Evolutionary conservation across 2,329 filamentous ascomycete genomes (phyloP).

Genomic region (Fusarium ambrosium): DNA sequence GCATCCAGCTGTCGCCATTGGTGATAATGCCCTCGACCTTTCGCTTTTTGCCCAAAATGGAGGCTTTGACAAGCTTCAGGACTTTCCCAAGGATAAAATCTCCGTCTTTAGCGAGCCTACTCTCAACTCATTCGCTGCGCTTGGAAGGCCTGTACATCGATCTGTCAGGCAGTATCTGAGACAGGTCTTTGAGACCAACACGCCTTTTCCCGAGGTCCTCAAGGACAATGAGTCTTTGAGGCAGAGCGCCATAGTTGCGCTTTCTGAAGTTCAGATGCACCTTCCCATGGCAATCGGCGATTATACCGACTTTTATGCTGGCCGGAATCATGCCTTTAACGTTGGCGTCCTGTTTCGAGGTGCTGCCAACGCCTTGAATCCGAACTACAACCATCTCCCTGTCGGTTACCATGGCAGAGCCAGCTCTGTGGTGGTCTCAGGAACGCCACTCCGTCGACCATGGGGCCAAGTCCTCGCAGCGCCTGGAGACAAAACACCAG

Average conservation of each 20-base stretch:
- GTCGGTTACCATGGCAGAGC: slow-evolving; percentile 86
- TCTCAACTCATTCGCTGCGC: slow-evolving; percentile 54
- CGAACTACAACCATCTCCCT: slow-evolving; percentile 85
- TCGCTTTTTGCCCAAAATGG: slow-evolving; percentile 65
- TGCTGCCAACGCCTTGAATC: slow-evolving; percentile 79
- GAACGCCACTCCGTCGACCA: slow-evolving; percentile 78
- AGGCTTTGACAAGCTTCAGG: slow-evolving; percentile 54
- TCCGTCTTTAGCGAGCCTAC: slow-evolving; percentile 47
- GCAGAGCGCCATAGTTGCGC: slow-evolving; percentile 47
- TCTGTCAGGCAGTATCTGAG: slow-evolving; percentile 78
- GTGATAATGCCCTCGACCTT: slow-evolving; percentile 78
- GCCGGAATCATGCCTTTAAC: slow-evolving; percentile 79
- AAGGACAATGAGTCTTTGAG: slow-evolving; percentile 51
- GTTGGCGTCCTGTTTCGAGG: slow-evolving; percentile 81
- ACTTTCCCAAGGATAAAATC: slow-evolving; percentile 42
- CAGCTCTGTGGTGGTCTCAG: slow-evolving; percentile 80
- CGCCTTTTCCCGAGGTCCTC: slow-evolving; percentile 54
- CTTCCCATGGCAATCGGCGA: slow-evolving; percentile 84
- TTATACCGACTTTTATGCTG: slow-evolving; percentile 88
- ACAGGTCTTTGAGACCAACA: slow-evolving; percentile 70
- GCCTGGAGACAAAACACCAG: neutral
- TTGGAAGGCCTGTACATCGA: slow-evolving; percentile 76
- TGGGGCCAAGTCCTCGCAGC: slow-evolving; percentile 76
- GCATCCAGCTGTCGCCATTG: slow-evolving; percentile 80
- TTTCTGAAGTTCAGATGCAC: slow-evolving; percentile 70